Percentiles rank a stretch among this genome's conserved stretches.
phyloP scores from a whole-genome alignment of 257 asterid species.

The Capsicum rhomboideum region DNA sequence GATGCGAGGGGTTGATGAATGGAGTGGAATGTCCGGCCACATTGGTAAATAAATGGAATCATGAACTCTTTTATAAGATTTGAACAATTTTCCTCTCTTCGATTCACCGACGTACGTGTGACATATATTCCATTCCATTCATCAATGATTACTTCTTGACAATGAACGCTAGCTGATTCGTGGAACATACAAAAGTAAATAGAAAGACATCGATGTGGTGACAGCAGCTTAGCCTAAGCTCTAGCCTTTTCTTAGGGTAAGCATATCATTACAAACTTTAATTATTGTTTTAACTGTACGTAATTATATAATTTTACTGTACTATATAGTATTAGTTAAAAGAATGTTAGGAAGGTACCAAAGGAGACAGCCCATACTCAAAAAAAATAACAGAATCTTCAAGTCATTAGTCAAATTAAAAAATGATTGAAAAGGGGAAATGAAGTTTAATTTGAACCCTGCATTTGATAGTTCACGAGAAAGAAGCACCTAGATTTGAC shows the following conservation, averaged over 20 bases:
- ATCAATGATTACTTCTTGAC: neutral
- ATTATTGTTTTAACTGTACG: neutral
- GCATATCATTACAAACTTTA: neutral
- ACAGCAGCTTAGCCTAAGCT: neutral
- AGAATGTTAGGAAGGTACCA: neutral
- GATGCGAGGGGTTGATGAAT: too few species aligned
- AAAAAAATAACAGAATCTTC: neutral
- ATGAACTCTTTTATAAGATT: too few species aligned
- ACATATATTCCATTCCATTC: too few species aligned
- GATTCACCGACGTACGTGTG: too few species aligned
- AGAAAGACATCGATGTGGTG: neutral
- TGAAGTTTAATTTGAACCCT: neutral
- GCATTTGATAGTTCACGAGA: slow-evolving; percentile 2
- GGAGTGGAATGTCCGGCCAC: too few species aligned
- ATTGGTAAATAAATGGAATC: too few species aligned
- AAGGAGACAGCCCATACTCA: neutral
- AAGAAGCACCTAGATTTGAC: neutral
- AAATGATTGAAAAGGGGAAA: neutral
- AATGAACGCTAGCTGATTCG: neutral
- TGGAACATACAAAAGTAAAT: neutral
- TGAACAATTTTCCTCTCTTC: too few species aligned
- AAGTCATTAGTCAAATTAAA: neutral
- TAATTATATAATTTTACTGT: neutral
- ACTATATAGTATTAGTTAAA: neutral
- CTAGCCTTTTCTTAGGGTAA: neutral